A percentile compares a stretch with the other conserved stretches of the same genome.
Conservation (phyloP, 2,329 filamentous ascomycete genomes). For the Cyphellophora europaea region DNA sequence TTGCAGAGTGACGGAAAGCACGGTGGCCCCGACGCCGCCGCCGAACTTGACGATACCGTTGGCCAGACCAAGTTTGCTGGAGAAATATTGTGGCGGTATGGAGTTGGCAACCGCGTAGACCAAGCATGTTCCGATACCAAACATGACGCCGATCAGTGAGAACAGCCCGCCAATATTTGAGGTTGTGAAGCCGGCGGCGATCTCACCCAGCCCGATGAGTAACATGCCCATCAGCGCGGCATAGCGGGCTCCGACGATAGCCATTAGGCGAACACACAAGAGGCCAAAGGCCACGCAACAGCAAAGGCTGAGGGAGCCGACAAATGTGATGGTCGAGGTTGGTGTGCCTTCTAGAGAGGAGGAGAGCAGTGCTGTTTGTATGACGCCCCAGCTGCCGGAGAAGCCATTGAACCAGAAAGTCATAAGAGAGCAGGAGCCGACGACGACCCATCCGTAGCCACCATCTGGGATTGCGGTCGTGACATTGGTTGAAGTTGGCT, state of each 20-base stretch:
- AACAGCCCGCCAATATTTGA: constrained; percentile 40
- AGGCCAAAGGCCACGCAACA: constrained; percentile 45
- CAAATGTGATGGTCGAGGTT: constrained; percentile 48
- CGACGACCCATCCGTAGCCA: constrained; percentile 48
- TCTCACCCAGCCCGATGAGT: constrained; percentile 38
- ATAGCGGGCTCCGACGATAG: constrained; percentile 37
- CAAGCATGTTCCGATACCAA: constrained; percentile 33
- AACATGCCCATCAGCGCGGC: constrained; percentile 41
- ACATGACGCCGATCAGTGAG: constrained; percentile 37
- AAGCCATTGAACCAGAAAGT: constrained; percentile 47
- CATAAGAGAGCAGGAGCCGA: constrained; percentile 39
- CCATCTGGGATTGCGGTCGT: constrained; percentile 39
- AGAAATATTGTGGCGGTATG: constrained; percentile 47
- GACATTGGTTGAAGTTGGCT: constrained; percentile 4
- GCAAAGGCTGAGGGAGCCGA: constrained; percentile 45
- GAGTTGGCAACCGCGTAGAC: constrained; percentile 40
- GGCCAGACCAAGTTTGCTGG: constrained; percentile 42
- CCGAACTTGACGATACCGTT: constrained; percentile 47
- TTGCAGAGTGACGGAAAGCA: constrained; percentile 42
- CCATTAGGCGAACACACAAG: constrained; percentile 42
- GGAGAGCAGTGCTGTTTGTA: constrained; percentile 46
- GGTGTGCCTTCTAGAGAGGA: constrained; percentile 32
- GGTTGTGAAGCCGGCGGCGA: constrained; percentile 39
- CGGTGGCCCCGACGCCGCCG: constrained; percentile 48
- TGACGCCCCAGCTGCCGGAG: constrained; percentile 50